A percentile compares a stretch with the other conserved stretches of the same genome.
Conservation (phyloP, 768 basidiomycete genomes). For the Naganishia antarctica region DNA sequence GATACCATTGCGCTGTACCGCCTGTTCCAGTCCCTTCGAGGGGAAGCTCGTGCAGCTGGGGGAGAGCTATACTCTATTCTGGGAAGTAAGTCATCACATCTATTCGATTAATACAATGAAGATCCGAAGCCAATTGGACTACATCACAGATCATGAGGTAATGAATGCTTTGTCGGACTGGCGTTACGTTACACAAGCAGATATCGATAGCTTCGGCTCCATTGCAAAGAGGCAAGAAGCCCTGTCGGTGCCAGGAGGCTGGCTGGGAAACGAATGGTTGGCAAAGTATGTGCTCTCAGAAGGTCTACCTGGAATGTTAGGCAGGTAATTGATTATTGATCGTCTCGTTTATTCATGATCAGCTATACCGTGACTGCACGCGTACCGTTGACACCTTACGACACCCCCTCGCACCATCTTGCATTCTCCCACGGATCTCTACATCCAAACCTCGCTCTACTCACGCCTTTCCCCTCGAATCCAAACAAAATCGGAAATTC, state of each 20-base stretch:
- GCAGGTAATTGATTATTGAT: no score
- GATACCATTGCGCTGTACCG: slow-evolving; percentile 80
- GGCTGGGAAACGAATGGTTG: slow-evolving; percentile 76
- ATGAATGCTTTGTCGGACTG: slow-evolving; percentile 76
- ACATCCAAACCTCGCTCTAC: slow-evolving; percentile 61
- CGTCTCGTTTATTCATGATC: no score
- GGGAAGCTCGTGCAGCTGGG: slow-evolving; percentile 64
- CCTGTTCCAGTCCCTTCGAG: slow-evolving; percentile 77
- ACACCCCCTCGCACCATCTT: slow-evolving; percentile 57
- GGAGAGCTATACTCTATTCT: slow-evolving; percentile 71
- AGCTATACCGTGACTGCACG: slow-evolving; percentile 45
- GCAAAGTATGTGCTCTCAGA: no score
- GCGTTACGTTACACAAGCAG: slow-evolving; percentile 80
- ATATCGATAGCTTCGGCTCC: slow-evolving; percentile 75
- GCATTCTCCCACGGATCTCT: slow-evolving; percentile 94
- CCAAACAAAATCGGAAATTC: slow-evolving; percentile 73
- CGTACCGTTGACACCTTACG: slow-evolving; percentile 54
- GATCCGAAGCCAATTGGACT: not conserved
- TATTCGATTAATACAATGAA: not conserved
- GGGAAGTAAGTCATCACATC: slow-evolving; percentile 54
- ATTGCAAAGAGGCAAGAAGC: slow-evolving; percentile 66
- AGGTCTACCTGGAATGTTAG: no score
- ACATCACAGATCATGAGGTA: slow-evolving; percentile 76
- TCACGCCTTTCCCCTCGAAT: slow-evolving; percentile 73
- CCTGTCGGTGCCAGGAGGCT: slow-evolving; percentile 64